These are phyloP conservation scores for Fagopyrum esculentum DNA, from an alignment of 148 eudicot genomes.

Conservation along the genomic window DNA sequence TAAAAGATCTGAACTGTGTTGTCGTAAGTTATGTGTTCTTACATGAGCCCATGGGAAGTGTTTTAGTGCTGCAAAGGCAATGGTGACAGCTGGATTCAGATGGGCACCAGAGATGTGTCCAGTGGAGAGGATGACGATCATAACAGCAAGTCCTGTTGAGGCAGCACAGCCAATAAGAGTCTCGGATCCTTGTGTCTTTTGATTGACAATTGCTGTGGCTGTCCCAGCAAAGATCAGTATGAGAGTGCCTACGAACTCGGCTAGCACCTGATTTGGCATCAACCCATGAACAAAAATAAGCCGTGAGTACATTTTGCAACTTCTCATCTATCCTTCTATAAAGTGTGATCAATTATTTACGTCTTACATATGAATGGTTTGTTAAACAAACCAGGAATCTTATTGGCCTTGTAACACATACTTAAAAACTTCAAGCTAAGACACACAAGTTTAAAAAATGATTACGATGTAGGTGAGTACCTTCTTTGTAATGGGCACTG, in stretches of 20 bases:
- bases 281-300: neutral
- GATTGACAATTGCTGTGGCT: constrained; percentile 83
- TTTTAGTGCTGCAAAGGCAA: constrained; percentile 85
- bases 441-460: neutral
- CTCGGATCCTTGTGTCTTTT: constrained; percentile 76
- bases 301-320: neutral
- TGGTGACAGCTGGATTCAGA: constrained; percentile 80
- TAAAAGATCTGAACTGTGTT: no score
- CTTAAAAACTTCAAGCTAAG: no score
- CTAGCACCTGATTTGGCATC: constrained; percentile 56
- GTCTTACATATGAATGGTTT: no score
- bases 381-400: no score
- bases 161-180: constrained; percentile 77
- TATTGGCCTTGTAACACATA: no score
- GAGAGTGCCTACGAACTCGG: constrained; percentile 92
- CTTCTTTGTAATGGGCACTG: constrained; percentile 85
- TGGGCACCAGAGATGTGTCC: constrained; percentile 99
- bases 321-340: neutral
- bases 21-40: neutral
- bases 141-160: constrained; percentile 83
- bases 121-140: constrained; percentile 81
- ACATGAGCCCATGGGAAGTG: constrained; percentile 98
- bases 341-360: no score
- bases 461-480: constrained; percentile 21
- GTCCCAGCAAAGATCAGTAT: constrained; percentile 79